phyloP scores from a whole-genome alignment of 306 rosid genomes.

The Trifolium subterraneum region DNA sequence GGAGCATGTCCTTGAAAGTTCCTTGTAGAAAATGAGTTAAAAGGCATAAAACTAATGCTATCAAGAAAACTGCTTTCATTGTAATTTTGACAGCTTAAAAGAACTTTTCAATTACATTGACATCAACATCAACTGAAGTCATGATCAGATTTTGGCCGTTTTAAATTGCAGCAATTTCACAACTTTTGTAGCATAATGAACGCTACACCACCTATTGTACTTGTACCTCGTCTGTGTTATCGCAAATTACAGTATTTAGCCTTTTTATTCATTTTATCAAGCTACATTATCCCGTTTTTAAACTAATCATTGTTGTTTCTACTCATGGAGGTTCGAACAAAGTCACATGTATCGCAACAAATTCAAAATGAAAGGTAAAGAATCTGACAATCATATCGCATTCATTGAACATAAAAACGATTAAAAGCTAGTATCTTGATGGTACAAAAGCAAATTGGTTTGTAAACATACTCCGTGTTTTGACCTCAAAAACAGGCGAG shows the following conservation, averaged over 20 bases:
- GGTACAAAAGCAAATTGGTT: slow-evolving; percentile 64
- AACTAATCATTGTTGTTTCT: slow-evolving; percentile 14
- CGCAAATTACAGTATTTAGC: not conserved
- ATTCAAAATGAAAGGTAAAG: slow-evolving; percentile 24
- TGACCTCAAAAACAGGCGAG: slow-evolving; percentile 70
- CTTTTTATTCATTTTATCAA: not conserved
- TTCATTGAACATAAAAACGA: slow-evolving; percentile 23
- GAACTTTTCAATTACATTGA: not conserved
- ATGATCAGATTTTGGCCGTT: not conserved
- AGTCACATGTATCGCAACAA: slow-evolving; percentile 7
- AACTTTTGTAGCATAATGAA: not conserved
- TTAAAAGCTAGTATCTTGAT: slow-evolving; percentile 40
- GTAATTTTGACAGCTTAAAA: not conserved
- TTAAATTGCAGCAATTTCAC: not conserved
- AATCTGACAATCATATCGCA: slow-evolving; percentile 11
- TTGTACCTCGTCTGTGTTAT: not conserved
- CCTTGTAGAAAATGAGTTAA: slow-evolving; percentile 55
- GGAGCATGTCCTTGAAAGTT: slow-evolving; percentile 85
- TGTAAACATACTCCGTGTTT: slow-evolving; percentile 51
- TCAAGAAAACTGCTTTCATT: no score
- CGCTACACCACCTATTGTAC: not conserved
- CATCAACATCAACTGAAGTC: not conserved
- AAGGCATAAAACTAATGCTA: no score
- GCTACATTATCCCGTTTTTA: not conserved
- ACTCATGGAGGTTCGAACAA: not conserved